Evolutionary conservation across 208 protist species (phyloP).

Genomic region (Leishmania lainsoni): DNA sequence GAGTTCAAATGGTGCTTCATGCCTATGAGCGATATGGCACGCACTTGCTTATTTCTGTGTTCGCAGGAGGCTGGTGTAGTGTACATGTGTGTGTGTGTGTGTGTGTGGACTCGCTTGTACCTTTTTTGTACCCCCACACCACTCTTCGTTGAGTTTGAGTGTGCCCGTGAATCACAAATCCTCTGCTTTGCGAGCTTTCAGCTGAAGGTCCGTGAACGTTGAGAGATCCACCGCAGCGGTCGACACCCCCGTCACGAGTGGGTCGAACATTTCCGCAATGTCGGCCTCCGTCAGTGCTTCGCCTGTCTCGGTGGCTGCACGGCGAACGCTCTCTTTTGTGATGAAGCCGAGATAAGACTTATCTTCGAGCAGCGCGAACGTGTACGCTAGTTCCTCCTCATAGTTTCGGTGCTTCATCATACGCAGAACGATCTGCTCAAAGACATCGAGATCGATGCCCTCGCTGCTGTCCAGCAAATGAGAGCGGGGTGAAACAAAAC

Average conservation of each 20-base stretch:
- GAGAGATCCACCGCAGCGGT: slow-evolving; percentile 71
- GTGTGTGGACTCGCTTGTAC: background rate
- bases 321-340: slow-evolving; percentile 76
- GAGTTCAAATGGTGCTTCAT: background rate
- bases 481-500: slow-evolving; percentile 14
- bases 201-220: slow-evolving; percentile 71
- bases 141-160: background rate
- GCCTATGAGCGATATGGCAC: background rate
- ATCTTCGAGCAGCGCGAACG: slow-evolving; percentile 80
- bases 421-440: slow-evolving; percentile 74
- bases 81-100: background rate
- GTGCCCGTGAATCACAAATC: slow-evolving; percentile 12
- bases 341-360: slow-evolving; percentile 79
- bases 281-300: slow-evolving; percentile 81
- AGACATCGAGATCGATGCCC: slow-evolving; percentile 61
- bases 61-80: background rate
- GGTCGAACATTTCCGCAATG: slow-evolving; percentile 86
- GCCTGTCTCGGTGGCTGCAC: slow-evolving; percentile 52
- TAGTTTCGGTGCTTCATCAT: slow-evolving; percentile 67
- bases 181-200: slow-evolving; percentile 46
- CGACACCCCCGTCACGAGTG: slow-evolving; percentile 72
- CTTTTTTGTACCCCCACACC: background rate
- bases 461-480: slow-evolving; percentile 47
- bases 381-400: slow-evolving; percentile 72
- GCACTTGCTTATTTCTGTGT: background rate